phyloP scores from a whole-genome alignment of 306 rosid genomes.

The Astragalus membranaceus region DNA sequence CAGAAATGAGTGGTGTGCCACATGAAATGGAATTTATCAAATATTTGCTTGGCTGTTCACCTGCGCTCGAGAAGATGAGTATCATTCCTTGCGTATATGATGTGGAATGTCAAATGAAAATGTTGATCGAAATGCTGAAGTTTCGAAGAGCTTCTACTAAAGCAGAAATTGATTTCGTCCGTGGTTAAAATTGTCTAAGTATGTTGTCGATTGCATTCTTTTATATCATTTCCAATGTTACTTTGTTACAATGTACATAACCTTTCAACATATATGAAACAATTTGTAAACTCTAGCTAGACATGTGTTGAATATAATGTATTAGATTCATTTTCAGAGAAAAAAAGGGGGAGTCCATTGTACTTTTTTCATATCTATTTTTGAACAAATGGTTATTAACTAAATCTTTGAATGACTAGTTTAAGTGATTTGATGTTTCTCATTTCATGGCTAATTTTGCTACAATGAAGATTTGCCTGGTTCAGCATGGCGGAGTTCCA shows the following conservation, averaged over 20 bases:
- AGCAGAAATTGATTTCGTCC: slow-evolving; percentile 56
- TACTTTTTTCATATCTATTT: too few relatives aligned
- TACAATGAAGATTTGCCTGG: background rate
- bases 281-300: slow-evolving; percentile 1
- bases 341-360: background rate
- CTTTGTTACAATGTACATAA: background rate
- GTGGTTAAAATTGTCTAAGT: slow-evolving; percentile 25
- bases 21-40: slow-evolving; percentile 78
- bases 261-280: background rate
- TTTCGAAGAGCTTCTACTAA: slow-evolving; percentile 70
- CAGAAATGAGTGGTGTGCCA: slow-evolving; percentile 67
- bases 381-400: too few relatives aligned
- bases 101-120: slow-evolving; percentile 39
- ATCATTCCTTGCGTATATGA: slow-evolving; percentile 42
- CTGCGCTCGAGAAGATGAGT: slow-evolving; percentile 61
- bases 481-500: too few relatives aligned
- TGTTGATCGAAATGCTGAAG: slow-evolving; percentile 63
- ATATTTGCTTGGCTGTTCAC: slow-evolving; percentile 61
- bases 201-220: slow-evolving; percentile 10
- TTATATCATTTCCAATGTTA: background rate
- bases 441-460: background rate
- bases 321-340: background rate
- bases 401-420: too few relatives aligned
- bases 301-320: background rate
- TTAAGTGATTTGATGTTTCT: too few relatives aligned